Conservation (phyloP, 2,329 filamentous ascomycete genomes). For the Zasmidium citrigriseum region DNA sequence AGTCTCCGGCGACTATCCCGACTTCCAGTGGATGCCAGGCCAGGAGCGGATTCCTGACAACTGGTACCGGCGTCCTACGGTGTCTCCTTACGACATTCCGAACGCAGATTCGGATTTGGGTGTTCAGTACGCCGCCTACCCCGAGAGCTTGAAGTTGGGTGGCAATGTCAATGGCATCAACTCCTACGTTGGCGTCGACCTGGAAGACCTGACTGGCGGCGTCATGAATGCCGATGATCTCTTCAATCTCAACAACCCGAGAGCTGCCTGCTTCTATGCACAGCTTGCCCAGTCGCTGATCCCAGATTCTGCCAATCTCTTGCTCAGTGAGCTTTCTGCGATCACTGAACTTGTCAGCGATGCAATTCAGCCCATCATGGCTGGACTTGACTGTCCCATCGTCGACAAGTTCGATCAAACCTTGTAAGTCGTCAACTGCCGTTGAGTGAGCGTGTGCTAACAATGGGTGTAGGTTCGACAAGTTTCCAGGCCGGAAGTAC, state of each 20-base stretch:
- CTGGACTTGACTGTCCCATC: constrained; percentile 20
- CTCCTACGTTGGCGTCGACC: constrained; percentile 37
- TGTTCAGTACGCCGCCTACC: constrained; percentile 16
- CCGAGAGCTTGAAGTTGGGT: constrained; percentile 35
- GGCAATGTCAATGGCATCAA: constrained; percentile 38
- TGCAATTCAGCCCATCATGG: constrained; percentile 14
- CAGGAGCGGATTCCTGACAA: constrained; percentile 31
- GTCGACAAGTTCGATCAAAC: constrained; percentile 19
- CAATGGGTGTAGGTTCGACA: constrained; percentile 10
- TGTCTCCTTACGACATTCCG: constrained; percentile 7
- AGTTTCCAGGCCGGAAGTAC: constrained; percentile 25
- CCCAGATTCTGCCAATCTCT: constrained; percentile 11
- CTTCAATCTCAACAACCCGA: constrained; percentile 8
- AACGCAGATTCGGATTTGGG: constrained; percentile 11
- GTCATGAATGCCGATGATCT: constrained; percentile 39
- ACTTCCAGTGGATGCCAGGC: constrained; percentile 25
- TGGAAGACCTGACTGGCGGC: constrained; percentile 39
- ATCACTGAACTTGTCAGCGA: constrained; percentile 20
- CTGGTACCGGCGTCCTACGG: constrained; percentile 16
- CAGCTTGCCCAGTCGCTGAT: constrained; percentile 16
- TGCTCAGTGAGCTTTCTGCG: constrained; percentile 10
- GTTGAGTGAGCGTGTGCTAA: background rate
- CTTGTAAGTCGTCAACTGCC: background rate
- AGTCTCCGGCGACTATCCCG: constrained; percentile 24
- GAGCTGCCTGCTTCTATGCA: constrained; percentile 16